Percentiles rank a stretch among this genome's conserved stretches.
phyloP scores from a whole-genome alignment of 2,329 filamentous ascomycete genomes.

The Penicillium sp. region DNA sequence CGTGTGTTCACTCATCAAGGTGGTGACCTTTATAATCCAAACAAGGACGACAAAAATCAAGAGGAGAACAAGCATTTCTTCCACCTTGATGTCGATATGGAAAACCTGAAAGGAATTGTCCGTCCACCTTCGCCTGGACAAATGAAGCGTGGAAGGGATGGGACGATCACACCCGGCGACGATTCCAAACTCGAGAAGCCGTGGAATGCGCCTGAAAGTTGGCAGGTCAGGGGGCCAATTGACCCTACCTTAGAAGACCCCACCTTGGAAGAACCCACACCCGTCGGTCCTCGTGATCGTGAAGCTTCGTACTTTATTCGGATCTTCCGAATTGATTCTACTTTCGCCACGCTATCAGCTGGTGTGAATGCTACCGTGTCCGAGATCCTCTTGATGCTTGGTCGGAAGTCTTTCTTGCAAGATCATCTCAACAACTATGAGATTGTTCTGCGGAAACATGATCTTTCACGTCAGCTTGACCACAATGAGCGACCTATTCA shows the following conservation, averaged over 20 bases:
- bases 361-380: slow-evolving; percentile 78
- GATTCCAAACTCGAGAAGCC: slow-evolving; percentile 16
- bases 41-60: slow-evolving; percentile 33
- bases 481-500: slow-evolving; percentile 78
- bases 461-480: slow-evolving; percentile 77
- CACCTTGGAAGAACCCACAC: slow-evolving; percentile 1
- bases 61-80: slow-evolving; percentile 62
- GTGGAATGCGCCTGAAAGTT: slow-evolving; percentile 96
- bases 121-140: slow-evolving; percentile 70
- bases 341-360: slow-evolving; percentile 89
- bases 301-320: slow-evolving; percentile 86
- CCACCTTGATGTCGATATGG: slow-evolving; percentile 81
- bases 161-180: slow-evolving; percentile 32
- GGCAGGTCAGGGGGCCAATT: slow-evolving; percentile 74
- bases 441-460: slow-evolving; percentile 91
- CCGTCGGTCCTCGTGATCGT: slow-evolving; percentile 54
- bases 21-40: slow-evolving; percentile 25
- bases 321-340: slow-evolving; percentile 89
- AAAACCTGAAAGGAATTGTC: slow-evolving; percentile 88
- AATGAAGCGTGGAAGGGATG: slow-evolving; percentile 38
- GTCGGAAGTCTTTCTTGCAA: slow-evolving; percentile 90
- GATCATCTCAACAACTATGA: slow-evolving; percentile 93
- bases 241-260: slow-evolving; percentile 26
- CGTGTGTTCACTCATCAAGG: slow-evolving; percentile 33
- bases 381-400: slow-evolving; percentile 84